These are phyloP conservation scores for Xerocomus spinulosus DNA, from an alignment of 768 basidiomycete species.

Conservation along the genomic window DNA sequence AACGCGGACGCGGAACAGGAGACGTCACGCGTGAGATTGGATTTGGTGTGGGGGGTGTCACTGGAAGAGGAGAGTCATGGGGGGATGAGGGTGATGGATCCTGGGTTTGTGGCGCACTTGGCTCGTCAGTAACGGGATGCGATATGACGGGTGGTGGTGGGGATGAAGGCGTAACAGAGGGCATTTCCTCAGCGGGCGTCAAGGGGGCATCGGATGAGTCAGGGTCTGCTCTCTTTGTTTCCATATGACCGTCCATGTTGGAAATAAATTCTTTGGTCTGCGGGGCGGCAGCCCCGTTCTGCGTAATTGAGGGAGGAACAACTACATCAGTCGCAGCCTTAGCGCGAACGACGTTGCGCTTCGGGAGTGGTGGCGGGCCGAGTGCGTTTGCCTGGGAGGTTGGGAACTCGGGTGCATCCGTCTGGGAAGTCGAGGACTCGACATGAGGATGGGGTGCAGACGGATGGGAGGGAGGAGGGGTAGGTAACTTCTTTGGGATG, in stretches of 20 bases:
- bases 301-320: background rate
- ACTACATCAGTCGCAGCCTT: slow-evolving; percentile 11
- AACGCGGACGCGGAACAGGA: slow-evolving; percentile 32
- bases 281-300: background rate
- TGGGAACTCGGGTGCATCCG: slow-evolving; percentile 8
- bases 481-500: slow-evolving; percentile 10
- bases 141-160: background rate
- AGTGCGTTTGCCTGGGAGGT: slow-evolving; percentile 7
- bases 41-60: slow-evolving; percentile 19
- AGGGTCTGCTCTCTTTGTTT: slow-evolving; percentile 7
- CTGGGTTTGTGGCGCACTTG: slow-evolving; percentile 2
- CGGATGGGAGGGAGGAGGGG: slow-evolving; percentile 25
- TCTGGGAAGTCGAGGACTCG: too few relatives aligned
- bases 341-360: slow-evolving; percentile 39
- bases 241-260: slow-evolving; percentile 2
- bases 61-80: slow-evolving; percentile 18
- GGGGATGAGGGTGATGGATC: slow-evolving; percentile 19
- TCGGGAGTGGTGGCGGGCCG: slow-evolving; percentile 49
- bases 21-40: slow-evolving; percentile 25
- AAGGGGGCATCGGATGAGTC: slow-evolving; percentile 15
- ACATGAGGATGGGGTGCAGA: slow-evolving; percentile 20
- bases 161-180: slow-evolving; percentile 14
- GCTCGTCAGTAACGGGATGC: slow-evolving; percentile 8
- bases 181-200: slow-evolving; percentile 20
- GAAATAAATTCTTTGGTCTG: slow-evolving; percentile 4